phyloP scores from a whole-genome alignment of 305 asterid species.

The Fraxinus greggii region DNA sequence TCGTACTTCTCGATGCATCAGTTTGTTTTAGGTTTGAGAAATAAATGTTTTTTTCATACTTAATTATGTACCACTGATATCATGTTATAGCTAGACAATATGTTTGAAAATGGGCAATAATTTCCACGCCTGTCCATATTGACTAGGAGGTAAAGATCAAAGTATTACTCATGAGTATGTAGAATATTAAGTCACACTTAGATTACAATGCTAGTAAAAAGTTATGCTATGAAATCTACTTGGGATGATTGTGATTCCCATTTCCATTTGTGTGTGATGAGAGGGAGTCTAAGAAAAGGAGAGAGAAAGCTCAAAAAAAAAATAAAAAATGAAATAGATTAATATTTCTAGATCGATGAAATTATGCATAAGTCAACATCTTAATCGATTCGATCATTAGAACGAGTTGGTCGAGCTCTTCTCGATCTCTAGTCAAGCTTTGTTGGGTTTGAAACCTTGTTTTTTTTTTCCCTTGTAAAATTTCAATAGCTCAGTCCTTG shows the following conservation, averaged over 20 bases:
- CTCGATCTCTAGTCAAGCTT: background rate
- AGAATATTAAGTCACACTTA: constrained; percentile 47
- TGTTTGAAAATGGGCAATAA: constrained; percentile 45
- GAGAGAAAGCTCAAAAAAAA: constrained; percentile 13
- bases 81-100: background rate
- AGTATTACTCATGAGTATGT: constrained; percentile 49
- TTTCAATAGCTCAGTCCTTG: background rate
- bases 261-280: constrained; percentile 8
- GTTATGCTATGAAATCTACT: constrained; percentile 64
- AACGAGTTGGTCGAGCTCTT: background rate
- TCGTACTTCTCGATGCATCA: background rate
- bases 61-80: constrained; percentile 1
- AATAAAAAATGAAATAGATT: constrained; percentile 8
- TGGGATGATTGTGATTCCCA: constrained; percentile 52
- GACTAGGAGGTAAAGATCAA: constrained; percentile 47
- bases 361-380: background rate
- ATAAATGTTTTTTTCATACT: background rate
- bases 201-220: constrained; percentile 66
- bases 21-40: background rate
- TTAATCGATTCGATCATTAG: background rate
- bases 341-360: background rate
- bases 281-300: constrained; percentile 6
- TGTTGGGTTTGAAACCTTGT: background rate
- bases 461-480: background rate
- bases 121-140: constrained; percentile 49